Evolutionary conservation across 345 rosid genomes (phyloP), one percentile per base, ranked within the genome.

Genomic region (Acer yangbiense): DNA sequence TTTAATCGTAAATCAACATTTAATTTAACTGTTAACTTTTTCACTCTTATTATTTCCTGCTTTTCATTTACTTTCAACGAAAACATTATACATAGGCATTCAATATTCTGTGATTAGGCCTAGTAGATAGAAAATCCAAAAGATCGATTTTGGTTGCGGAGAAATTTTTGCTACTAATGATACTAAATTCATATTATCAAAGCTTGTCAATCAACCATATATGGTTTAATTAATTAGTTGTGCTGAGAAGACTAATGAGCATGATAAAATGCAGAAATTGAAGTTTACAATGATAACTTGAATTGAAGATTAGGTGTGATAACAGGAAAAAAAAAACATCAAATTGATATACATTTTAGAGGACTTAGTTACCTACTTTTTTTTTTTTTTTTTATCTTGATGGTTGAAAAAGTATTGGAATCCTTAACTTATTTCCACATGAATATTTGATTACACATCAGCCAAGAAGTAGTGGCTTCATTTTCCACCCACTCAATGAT

Each of bases 221-320:
- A n/a, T 60, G 13, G 12, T 60, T 60, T 14, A 43, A 43, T 43
- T 52, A 50, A 2, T 4, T 50, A 52, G 14, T 52, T 52, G 27
- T 18, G 63, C 29, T 12, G 57, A 52, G n/a, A 52, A 52, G 57
- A 52, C 57, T 52, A 72, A 66, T 39, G 67, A 67, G 1, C 8
- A 39, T 78, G 70, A 78, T 50, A 17, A 65, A 18, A 29, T 71
- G 71, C 82, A 64, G 82, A 79, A 78, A 62, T 61, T 60, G 17
- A 29, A 68, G 48, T 74, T n/a, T 29, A 52, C 44, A 25, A 69
- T 75, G 65, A 79, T 18, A 27, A 50, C 70, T 18, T 35, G 29
- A 48, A 79, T 66, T 64, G 68, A 72, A 60, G 65, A 70, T 23
- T 17, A 27, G 9, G 3, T 4, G 2, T 46, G 3, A 14, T 29